Percentiles rank a stretch among this genome's conserved stretches.
These are phyloP conservation scores for Cucumis hystrix DNA, from an alignment of 306 rosid species.

Conservation along the genomic window DNA sequence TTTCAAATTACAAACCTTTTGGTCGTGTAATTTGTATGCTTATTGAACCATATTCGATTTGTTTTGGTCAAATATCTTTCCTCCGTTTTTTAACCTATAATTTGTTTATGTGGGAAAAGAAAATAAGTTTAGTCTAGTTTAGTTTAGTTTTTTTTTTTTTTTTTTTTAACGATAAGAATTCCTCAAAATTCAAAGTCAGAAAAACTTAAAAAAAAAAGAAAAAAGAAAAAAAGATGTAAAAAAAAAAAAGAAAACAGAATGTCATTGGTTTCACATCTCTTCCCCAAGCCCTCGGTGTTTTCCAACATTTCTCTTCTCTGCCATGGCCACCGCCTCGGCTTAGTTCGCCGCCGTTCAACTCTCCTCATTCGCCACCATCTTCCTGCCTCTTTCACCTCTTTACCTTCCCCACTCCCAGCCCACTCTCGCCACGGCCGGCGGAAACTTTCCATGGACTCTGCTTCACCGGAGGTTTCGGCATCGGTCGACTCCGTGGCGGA, in stretches of 20 bases:
- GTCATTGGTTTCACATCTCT: conserved; percentile 29
- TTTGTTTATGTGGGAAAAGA: neutral
- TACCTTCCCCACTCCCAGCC: conserved; percentile 14
- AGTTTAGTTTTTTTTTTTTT: neutral
- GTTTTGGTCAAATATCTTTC: too few relatives aligned
- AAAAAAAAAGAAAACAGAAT: neutral
- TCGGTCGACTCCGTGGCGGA: conserved; percentile 59
- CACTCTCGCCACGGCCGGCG: conserved; percentile 7
- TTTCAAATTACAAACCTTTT: too few relatives aligned
- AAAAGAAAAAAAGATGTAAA: neutral
- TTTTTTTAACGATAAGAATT: neutral
- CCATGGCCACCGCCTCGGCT: conserved; percentile 20
- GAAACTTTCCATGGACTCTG: conserved; percentile 42
- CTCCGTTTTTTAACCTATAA: neutral
- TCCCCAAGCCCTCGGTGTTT: conserved; percentile 23
- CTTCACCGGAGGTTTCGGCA: conserved; percentile 21
- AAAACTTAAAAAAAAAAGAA: neutral
- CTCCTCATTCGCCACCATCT: neutral
- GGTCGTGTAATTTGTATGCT: too few relatives aligned
- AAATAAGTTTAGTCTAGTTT: too few relatives aligned
- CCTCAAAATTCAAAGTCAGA: neutral
- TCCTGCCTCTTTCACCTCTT: neutral
- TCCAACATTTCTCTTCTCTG: conserved; percentile 13
- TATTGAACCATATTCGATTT: too few relatives aligned
- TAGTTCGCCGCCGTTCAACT: conserved; percentile 17